phyloP scores from a whole-genome alignment of 2,329 filamentous ascomycete genomes.

The Dactylellina leptospora region DNA sequence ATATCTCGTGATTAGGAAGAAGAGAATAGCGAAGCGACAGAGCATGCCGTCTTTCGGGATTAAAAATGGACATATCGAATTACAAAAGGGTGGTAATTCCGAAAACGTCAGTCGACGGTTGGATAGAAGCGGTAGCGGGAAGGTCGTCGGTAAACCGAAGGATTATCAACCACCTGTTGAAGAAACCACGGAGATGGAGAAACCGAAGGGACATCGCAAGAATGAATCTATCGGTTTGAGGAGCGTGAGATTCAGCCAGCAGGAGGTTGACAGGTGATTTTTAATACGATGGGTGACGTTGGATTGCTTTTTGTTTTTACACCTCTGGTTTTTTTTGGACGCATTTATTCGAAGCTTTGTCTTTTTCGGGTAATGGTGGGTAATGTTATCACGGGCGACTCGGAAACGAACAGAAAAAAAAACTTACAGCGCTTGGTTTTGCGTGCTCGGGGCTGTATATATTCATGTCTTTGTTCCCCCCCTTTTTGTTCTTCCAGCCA shows the following conservation, averaged over 20 bases:
- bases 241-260: conserved; percentile 38
- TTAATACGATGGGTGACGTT: neutral
- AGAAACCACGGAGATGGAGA: neutral
- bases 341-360: no score
- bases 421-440: conserved; percentile 3
- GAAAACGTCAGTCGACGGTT: conserved; percentile 14
- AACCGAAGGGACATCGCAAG: conserved; percentile 39
- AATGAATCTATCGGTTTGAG: conserved; percentile 33
- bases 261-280: neutral
- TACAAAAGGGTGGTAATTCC: conserved; percentile 32
- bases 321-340: conserved; percentile 9
- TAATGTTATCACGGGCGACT: no score
- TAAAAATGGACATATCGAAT: conserved; percentile 7
- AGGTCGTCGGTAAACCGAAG: conserved; percentile 43
- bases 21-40: conserved; percentile 40
- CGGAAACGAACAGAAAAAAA: neutral
- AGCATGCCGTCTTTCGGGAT: conserved; percentile 39
- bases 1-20: conserved; percentile 50
- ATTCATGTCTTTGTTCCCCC: conserved; percentile 9
- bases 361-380: no score
- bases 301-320: conserved; percentile 8
- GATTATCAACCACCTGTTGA: conserved; percentile 5
- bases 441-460: conserved; percentile 21
- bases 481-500: neutral
- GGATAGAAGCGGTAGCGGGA: conserved; percentile 35